Evolutionary conservation across 2,329 filamentous ascomycete species (phyloP), one percentile per base, ranked within the genome.

Genomic region (Aureobasidium sp.): DNA sequence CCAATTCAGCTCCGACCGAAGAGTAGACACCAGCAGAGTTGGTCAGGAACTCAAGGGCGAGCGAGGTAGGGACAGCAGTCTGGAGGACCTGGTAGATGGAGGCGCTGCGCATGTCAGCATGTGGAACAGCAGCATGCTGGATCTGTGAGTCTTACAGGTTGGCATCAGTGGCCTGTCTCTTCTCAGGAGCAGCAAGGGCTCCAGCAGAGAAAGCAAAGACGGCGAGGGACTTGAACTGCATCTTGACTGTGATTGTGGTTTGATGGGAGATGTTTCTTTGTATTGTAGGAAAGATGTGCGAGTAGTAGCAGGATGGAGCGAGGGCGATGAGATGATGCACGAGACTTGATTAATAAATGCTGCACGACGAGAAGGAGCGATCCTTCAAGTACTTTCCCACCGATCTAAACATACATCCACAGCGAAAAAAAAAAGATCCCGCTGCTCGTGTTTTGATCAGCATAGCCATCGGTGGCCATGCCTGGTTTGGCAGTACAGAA

Each of bases 41-140:
- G 63, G 75, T 76, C 55, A 75, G 63, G 37, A 74, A 76, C 61
- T 74, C 69, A 17, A 68, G 66, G 61, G 74, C 64, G 51, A 74
- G 67, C 5, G 75, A 74, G 29, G 71, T 63, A 19, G 77, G 77
- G 53, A 79, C 71, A 45, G 75, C 77, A 21, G 75, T 77, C 64
- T 72, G 68, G 58, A 79, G 74, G 60, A 76, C 74, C 55, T 69
- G 64, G 66, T 75, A 66, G 65, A 77, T 70, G 47, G 74, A 77
- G 50, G 68, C 60, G 31, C 72, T 73, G 60, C 68, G 23, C 17
- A 38, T 29, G 42, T 64, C 43, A 62, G 60, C n/a, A 43, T 8
- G 13, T 21, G 3, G 7, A 6, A n/a, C 27, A 23, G 9, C 6
- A 10, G 23, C 9, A 21, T 11, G 13, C 15, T 45, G 15, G n/a